Percentiles rank a stretch among this genome's conserved stretches.
Evolutionary conservation across 371 early-diverging fungal genomes (phyloP).

Genomic region (Pancytospora philotis): DNA sequence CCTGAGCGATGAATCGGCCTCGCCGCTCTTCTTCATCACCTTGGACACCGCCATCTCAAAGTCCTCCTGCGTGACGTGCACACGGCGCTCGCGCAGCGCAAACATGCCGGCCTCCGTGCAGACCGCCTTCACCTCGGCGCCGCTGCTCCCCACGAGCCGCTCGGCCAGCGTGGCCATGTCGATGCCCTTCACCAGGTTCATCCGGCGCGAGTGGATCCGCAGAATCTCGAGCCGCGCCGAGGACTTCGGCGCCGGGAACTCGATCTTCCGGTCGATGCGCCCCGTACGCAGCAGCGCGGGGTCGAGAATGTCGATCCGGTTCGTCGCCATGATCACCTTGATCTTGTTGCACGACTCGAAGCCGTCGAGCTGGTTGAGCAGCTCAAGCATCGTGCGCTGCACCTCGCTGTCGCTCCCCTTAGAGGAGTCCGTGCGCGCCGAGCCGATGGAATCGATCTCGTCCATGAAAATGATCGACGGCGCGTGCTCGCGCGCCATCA

Average conservation of each 20-base stretch:
- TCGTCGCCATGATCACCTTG: conserved; percentile 99
- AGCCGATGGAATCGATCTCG: conserved; percentile 97
- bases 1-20: too few relatives aligned
- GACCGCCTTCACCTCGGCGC: conserved; percentile 95
- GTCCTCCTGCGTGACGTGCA: conserved; percentile 98
- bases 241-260: conserved; percentile 95
- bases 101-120: conserved; percentile 99
- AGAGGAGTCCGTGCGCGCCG: conserved; percentile 60
- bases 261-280: conserved; percentile 97
- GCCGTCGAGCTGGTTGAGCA: conserved; percentile 87
- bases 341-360: conserved; percentile 95
- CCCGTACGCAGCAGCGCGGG: conserved; percentile 89
- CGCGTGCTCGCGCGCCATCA: conserved; percentile 93
- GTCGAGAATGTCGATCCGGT: conserved; percentile 93
- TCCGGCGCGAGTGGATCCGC: conserved; percentile 94
- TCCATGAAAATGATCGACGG: conserved; percentile 99
- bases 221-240: conserved; percentile 88
- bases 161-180: conserved; percentile 85
- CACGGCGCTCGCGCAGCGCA: conserved; percentile 91
- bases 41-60: conserved; percentile 99
- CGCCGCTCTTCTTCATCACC: conserved; percentile 63
- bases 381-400: conserved; percentile 76
- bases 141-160: conserved; percentile 81
- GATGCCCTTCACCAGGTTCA: conserved; percentile 95
- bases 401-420: conserved; percentile 86